Base-by-base conservation (phyloP, 75 land plant genomes). In the Pinus tabuliformis region DNA sequence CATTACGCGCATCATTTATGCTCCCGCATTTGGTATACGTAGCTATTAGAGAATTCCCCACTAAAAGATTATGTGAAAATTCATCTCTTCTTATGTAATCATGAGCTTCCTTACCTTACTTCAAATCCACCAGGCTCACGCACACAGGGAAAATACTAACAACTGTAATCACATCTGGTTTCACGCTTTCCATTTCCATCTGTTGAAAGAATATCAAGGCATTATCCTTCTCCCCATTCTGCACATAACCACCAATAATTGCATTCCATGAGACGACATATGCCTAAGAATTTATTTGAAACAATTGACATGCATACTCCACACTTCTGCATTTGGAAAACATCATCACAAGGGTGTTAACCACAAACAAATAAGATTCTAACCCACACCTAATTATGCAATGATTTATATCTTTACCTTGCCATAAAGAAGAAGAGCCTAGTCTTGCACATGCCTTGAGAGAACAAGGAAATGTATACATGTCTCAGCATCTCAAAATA, bases 341-440 rank as follows among this genome's bases (percentile, higher is more conserved):
- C 72, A 87, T 11, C 22, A 63, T 33, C 26, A 93, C 79, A 79
- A 93, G 71, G 1, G 96, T 75, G 73, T 86, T 93, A 3, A 56
- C 81, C 30, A 91, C 76, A 6, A 86, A 83, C 2, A 83, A 77
- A 70, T 78, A 52, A 62, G 45, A 49, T 6, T 85, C 85, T 6
- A 75, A 15, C 37, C 89, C 89, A 2, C 56, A 75, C 20, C 83
- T 77, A 58, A 83, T 28, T 21, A 81, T 79, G 83, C 87, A 84
- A 6, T 81, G 92, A 64, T 91, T 92, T 30, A 94, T 72, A 59
- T 89, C 76, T 75, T 87, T 85, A 2, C 92, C 95, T n/a, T 80
- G 12, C 2, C n/a, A 58, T 39, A 92, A 49, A 62, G 78, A 76
- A 12, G 89, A 86, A 72, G 22, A 7, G 52, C 26, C n/a, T 6